These are phyloP conservation scores for Penicillium cinerascens DNA, from an alignment of 495 filamentous ascomycete genomes.

Conservation along the genomic window DNA sequence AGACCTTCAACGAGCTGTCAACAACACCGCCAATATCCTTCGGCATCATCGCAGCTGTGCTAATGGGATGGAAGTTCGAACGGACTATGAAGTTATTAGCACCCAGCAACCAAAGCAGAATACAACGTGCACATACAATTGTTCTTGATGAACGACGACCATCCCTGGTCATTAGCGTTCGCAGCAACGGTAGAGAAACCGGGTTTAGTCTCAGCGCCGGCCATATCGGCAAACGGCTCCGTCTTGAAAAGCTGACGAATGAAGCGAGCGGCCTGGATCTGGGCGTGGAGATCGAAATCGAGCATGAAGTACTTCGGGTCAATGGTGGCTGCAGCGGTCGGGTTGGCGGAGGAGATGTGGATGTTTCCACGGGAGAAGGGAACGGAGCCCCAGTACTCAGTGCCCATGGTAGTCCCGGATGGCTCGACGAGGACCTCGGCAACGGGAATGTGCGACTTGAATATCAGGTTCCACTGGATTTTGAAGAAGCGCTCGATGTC, in stretches of 20 bases:
- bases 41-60: constrained; percentile 57
- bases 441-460: constrained; percentile 39
- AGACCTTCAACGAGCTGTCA: constrained; percentile 35
- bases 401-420: constrained; percentile 18
- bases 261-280: constrained; percentile 25
- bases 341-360: constrained; percentile 46
- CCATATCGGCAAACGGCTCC: constrained; percentile 15
- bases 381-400: constrained; percentile 43
- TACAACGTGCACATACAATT: constrained; percentile 23
- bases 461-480: constrained; percentile 23
- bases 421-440: constrained; percentile 37
- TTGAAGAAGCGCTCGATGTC: constrained; percentile 21
- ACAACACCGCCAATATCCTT: constrained; percentile 51
- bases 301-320: constrained; percentile 55
- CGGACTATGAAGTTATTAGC: constrained; percentile 19
- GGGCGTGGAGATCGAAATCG: constrained; percentile 44
- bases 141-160: constrained; percentile 23
- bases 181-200: constrained; percentile 15
- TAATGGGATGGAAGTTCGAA: constrained; percentile 41
- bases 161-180: constrained; percentile 16
- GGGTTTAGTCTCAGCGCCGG: constrained; percentile 18
- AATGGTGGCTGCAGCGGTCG: constrained; percentile 35
- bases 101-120: neutral
- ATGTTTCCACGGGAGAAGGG: constrained; percentile 55
- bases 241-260: constrained; percentile 27